Conservation (phyloP, 768 basidiomycete species). For the Kockovaella imperatae region DNA sequence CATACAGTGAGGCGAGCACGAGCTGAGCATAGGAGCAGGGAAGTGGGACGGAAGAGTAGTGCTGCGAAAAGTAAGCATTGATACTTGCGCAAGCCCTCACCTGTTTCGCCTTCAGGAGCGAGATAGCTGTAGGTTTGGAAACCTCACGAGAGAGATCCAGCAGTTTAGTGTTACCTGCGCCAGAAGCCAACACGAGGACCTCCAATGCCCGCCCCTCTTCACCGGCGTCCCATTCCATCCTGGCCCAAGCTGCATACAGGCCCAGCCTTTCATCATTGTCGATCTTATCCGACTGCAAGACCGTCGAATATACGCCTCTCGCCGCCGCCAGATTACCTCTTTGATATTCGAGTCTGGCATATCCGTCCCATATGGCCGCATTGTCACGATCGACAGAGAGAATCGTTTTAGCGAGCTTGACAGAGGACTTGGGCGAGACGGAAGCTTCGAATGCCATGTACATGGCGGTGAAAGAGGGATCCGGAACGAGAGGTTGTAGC, state of each 20-base stretch:
- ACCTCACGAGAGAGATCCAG: conserved; percentile 2
- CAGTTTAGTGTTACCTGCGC: conserved; percentile 2
- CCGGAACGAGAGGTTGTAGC: conserved; percentile 23
- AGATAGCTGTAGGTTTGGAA: conserved; percentile 8
- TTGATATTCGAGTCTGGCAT: conserved; percentile 43
- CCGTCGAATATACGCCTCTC: conserved; percentile 45
- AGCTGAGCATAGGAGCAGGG: conserved; percentile 7
- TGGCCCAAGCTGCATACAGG: conserved; percentile 45
- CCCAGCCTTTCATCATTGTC: conserved; percentile 29
- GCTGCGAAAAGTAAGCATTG: background rate
- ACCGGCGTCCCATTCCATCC: conserved; percentile 45
- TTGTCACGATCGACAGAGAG: conserved; percentile 41
- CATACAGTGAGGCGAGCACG: conserved; percentile 29
- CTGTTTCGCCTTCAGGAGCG: conserved; percentile 22
- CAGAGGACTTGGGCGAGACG: conserved; percentile 31
- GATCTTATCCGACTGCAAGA: conserved; percentile 19
- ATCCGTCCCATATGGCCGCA: conserved; percentile 46
- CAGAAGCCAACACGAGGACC: conserved; percentile 14
- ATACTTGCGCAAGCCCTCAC: conserved; percentile 14
- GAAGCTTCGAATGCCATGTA: conserved; percentile 42
- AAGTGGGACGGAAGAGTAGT: background rate
- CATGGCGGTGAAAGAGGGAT: conserved; percentile 39
- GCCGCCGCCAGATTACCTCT: conserved; percentile 44
- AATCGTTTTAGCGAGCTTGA: conserved; percentile 43
- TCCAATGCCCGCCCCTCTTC: conserved; percentile 12